Evolutionary conservation across 768 basidiomycete species (phyloP).

Genomic region (Suillus subaureus): DNA sequence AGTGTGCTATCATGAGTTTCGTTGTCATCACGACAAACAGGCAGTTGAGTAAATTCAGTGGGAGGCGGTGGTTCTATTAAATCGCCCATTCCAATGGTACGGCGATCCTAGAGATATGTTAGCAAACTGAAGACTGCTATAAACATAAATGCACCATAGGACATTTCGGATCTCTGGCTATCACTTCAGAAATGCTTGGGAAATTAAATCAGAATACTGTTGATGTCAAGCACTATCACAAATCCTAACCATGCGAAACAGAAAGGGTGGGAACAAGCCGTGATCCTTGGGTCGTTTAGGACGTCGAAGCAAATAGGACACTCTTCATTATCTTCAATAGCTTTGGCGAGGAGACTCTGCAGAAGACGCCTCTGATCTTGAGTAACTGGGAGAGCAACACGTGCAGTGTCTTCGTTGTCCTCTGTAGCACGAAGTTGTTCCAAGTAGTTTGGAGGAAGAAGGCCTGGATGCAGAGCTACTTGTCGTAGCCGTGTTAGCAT

Average conservation of each 20-base stretch:
- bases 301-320: constrained; percentile 75
- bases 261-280: constrained; percentile 71
- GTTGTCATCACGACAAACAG: constrained; percentile 40
- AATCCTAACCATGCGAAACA: constrained; percentile 64
- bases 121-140: neutral
- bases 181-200: constrained; percentile 66
- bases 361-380: constrained; percentile 56
- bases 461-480: constrained; percentile 74
- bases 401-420: constrained; percentile 18
- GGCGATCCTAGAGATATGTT: constrained; percentile 61
- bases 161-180: constrained; percentile 73
- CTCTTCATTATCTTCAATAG: constrained; percentile 81
- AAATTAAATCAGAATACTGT: constrained; percentile 9
- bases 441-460: constrained; percentile 72
- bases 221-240: neutral
- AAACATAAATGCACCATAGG: constrained; percentile 62
- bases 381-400: constrained; percentile 43
- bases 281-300: constrained; percentile 68
- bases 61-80: constrained; percentile 66
- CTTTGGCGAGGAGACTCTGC: constrained; percentile 59
- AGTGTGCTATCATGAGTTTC: constrained; percentile 42
- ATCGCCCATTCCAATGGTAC: constrained; percentile 52
- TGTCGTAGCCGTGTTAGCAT: constrained; percentile 89
- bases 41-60: constrained; percentile 68
- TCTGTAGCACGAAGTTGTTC: constrained; percentile 54